Percentiles rank a stretch among this genome's conserved stretches.
These are phyloP conservation scores for Pyrenophora graminea DNA, from an alignment of 2,329 filamentous ascomycete genomes.

Conservation along the genomic window DNA sequence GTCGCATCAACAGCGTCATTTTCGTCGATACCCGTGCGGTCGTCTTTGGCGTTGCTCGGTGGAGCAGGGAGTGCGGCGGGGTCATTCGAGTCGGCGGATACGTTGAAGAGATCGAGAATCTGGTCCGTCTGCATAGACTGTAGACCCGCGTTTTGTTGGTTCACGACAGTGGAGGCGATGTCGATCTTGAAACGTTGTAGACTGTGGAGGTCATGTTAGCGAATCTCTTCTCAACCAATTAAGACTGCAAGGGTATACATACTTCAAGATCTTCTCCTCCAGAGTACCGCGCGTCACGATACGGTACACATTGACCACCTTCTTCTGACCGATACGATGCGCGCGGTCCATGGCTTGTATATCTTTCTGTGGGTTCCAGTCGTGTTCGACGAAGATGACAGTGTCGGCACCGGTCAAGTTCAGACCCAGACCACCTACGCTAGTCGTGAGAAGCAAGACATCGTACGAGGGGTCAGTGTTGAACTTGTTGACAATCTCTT, in stretches of 20 bases:
- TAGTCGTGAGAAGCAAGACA: slow-evolving; percentile 89
- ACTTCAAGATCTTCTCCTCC: slow-evolving; percentile 95
- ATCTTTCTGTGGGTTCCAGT: slow-evolving; percentile 99
- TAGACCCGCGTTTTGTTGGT: slow-evolving; percentile 95
- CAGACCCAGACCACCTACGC: slow-evolving; percentile 89
- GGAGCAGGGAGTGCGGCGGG: slow-evolving; percentile 61
- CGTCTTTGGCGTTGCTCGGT: slow-evolving; percentile 66
- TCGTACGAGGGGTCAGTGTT: slow-evolving; percentile 98
- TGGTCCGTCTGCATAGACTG: slow-evolving; percentile 98
- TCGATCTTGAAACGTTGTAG: slow-evolving; percentile 99
- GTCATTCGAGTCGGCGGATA: slow-evolving; percentile 56
- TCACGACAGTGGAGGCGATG: slow-evolving; percentile 95
- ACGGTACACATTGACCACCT: slow-evolving; percentile 98
- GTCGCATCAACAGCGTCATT: slow-evolving; percentile 81
- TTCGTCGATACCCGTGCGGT: slow-evolving; percentile 72
- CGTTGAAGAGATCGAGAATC: slow-evolving; percentile 92
- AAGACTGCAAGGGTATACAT: slow-evolving; percentile 40
- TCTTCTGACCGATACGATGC: slow-evolving; percentile 98
- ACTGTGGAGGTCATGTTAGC: slow-evolving; percentile 51
- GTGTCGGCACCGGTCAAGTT: slow-evolving; percentile 97
- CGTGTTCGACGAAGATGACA: slow-evolving; percentile 98
- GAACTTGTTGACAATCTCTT: slow-evolving; percentile 98
- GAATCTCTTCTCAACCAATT: background rate
- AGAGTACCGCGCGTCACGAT: slow-evolving; percentile 93
- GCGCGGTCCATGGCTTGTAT: slow-evolving; percentile 98